Base-by-base conservation (phyloP, 768 basidiomycete species). In the Lentinus brumalis region DNA sequence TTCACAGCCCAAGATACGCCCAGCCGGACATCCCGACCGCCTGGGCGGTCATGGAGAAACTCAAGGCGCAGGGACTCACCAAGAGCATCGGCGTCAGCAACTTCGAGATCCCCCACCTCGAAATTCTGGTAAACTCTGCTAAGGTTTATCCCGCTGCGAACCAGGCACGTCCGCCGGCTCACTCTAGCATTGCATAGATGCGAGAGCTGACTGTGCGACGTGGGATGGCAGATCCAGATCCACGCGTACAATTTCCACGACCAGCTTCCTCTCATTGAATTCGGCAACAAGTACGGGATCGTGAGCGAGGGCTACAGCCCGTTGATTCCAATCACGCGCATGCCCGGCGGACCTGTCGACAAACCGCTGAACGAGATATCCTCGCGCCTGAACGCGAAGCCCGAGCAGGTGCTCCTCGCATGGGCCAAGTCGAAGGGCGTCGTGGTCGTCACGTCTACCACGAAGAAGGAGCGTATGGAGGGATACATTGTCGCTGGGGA, bases 11-110 rank as follows among this genome's bases (percentile, higher is more conserved):
- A 7, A 66, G 75, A 4, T 71, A 84, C 18, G 85, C 83, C 9
- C 65, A 71, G 21, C 84, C 85, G 1, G 84, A 88, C 63, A 86
- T 87, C 40, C 81, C 83, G 1, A 83, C 80, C 40, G 77, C 78
- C 2, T 91, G 89, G 88, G 79, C 73, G 32, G 75, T 85, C 68
- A 82, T 91, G 78, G 88, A 89, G 67, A 77, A 78, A 16, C 63
- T 88, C 56, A 79, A 83, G 63, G 72, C 76, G 18, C 74, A 80
- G n/a, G 87, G 87, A 1, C 73, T 86, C 2, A 81, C 80, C 56
- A 88, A 83, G 83, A 87, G 83, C 70, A 88, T 89, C 56, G 88
- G 88, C 21, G 86, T 90, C 42, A 86, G 84, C 74, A 91, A 91
- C 75, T 90, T 88, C 67, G 76, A 76, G 12, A 78, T 84, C 12